Evolutionary conservation across 2,329 filamentous ascomycete species (phyloP), one percentile per base, ranked within the genome.

Genomic region (Hawksworthiomyces lignivorus): DNA sequence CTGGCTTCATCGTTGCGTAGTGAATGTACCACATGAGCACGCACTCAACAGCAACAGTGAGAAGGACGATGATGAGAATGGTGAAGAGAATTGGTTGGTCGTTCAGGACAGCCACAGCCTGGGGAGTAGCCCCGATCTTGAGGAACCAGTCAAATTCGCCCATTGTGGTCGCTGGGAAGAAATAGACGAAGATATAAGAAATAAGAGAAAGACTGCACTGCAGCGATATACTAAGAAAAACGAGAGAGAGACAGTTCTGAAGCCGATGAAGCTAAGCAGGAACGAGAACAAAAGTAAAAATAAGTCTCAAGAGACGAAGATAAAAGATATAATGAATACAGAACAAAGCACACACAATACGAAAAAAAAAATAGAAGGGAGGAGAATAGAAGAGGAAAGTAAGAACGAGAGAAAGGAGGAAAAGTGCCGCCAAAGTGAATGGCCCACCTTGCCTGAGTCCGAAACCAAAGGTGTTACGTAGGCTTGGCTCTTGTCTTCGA

Each of bases 61-160:
- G 54, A 43, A 79, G 62, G 45, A 74, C 72, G 55, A 76, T 57
- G 48, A 79, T 48, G 46, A 80, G 69, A 48, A 72, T 70, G 49
- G 67, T 73, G 62, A 79, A 77, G 41, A 79, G 63, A 47, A 70
- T 62, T 18, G 75, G 75, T 58, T 80, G 75, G 53, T 79, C 73
- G 62, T 79, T 78, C 56, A 80, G 64, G 40, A 70, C 68, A 49
- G 72, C 73, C 52, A 80, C 72, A 50, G 74, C 75, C 56, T 76
- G 61, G 27, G 66, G 62, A 15, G 75, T 78, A 36, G 75, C 75
- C 58, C 75, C 75, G 52, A 80, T 69, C 45, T 62, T 67, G 52
- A 54, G 54, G 50, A 80, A 70, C 65, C 70, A 80, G 57, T 70
- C 71, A 56, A 78, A 79, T 56, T 73, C 65, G 47, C 68, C 72